Percentiles rank a stretch among this genome's conserved stretches.
These are phyloP conservation scores for Rhizomucor miehei DNA, from an alignment of 371 early-diverging fungal species.

Conservation along the genomic window DNA sequence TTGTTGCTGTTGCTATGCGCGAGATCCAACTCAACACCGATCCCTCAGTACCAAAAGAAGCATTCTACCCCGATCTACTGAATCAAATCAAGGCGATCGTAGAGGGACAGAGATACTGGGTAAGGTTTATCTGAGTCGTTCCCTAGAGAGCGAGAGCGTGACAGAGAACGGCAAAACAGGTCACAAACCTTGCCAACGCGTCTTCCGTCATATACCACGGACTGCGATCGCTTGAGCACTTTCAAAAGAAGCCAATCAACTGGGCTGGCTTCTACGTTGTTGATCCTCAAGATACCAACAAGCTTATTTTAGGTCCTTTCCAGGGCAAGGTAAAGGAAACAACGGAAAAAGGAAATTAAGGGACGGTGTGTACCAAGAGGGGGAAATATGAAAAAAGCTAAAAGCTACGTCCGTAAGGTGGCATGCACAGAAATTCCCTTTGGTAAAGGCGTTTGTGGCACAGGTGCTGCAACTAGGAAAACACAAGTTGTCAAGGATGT, in stretches of 20 bases:
- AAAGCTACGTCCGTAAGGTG: slow-evolving; percentile 25
- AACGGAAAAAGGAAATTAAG: slow-evolving; percentile 1
- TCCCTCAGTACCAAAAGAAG: slow-evolving; percentile 25
- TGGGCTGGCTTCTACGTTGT: slow-evolving; percentile 90
- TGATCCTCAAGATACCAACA: slow-evolving; percentile 43
- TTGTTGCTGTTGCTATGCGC: neutral
- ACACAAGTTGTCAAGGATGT: slow-evolving; percentile 76
- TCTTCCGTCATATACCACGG: slow-evolving; percentile 82
- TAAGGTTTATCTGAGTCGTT: slow-evolving; percentile 12
- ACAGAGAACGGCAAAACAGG: slow-evolving; percentile 15
- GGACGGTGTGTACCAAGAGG: neutral
- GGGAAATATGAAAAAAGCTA: neutral
- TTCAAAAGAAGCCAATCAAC: slow-evolving; percentile 78
- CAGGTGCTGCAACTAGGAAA: slow-evolving; percentile 56
- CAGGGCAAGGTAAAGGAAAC: slow-evolving; percentile 69
- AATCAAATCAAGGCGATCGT: slow-evolving; percentile 35
- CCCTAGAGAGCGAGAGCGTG: neutral
- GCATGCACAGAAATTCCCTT: slow-evolving; percentile 85
- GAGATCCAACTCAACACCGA: neutral
- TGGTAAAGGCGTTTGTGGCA: slow-evolving; percentile 90
- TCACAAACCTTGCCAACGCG: slow-evolving; percentile 80
- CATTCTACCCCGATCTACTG: slow-evolving; percentile 50
- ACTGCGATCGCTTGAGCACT: slow-evolving; percentile 51
- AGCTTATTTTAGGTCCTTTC: slow-evolving; percentile 84
- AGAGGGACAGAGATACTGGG: slow-evolving; percentile 54